Conservation (phyloP, 2,329 filamentous ascomycete genomes). For the Colletotrichum karsti region DNA sequence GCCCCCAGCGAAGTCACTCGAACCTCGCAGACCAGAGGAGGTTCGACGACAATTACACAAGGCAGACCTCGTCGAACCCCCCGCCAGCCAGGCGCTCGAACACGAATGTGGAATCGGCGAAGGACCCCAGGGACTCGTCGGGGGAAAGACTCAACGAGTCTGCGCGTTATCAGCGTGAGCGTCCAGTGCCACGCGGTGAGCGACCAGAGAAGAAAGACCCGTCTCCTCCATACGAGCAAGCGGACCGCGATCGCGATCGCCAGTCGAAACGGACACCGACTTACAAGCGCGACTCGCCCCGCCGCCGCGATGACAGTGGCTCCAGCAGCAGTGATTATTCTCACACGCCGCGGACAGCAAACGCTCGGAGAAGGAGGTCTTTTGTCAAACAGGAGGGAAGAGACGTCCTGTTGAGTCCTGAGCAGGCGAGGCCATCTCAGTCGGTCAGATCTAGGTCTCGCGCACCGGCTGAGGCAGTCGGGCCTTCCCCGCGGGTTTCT, state of each 20-base stretch:
- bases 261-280: conserved; percentile 36
- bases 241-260: background rate
- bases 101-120: conserved; percentile 36
- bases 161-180: conserved; percentile 31
- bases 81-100: conserved; percentile 35
- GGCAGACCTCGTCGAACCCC: conserved; percentile 37
- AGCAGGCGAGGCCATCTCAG: conserved; percentile 27
- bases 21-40: conserved; percentile 37
- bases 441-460: conserved; percentile 41
- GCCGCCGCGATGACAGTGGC: conserved; percentile 43
- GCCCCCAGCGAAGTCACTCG: conserved; percentile 39
- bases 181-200: conserved; percentile 21
- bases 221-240: conserved; percentile 37
- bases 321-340: conserved; percentile 50
- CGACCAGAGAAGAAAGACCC: conserved; percentile 38
- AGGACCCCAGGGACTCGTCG: conserved; percentile 38
- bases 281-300: conserved; percentile 35
- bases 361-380: conserved; percentile 43
- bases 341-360: conserved; percentile 37
- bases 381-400: conserved; percentile 45
- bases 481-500: conserved; percentile 39
- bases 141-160: conserved; percentile 41
- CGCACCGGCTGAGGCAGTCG: conserved; percentile 37
- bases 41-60: conserved; percentile 33
- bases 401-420: conserved; percentile 32